phyloP scores from a whole-genome alignment of 1,284 basidiomycete genomes.

The Puccinia novopanici region DNA sequence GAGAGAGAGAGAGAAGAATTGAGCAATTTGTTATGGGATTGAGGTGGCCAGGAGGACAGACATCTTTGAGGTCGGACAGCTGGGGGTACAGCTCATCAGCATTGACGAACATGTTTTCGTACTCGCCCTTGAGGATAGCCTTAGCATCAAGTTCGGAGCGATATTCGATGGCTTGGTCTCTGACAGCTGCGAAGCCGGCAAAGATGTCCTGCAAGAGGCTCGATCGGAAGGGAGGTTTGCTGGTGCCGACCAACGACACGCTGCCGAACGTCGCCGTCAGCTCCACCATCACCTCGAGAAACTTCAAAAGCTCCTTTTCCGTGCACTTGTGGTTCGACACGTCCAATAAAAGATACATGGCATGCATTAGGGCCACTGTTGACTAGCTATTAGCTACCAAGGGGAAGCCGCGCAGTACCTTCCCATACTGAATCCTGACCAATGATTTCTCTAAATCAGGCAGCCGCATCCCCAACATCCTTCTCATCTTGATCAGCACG shows the following conservation, averaged over 20 bases:
- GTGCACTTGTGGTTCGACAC: conserved; percentile 19
- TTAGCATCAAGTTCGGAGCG: conserved; percentile 52
- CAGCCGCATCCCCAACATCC: conserved; percentile 11
- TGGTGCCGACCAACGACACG: background rate
- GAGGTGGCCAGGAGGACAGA: background rate
- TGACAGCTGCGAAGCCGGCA: conserved; percentile 50
- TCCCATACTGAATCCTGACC: conserved; percentile 57
- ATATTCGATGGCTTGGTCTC: conserved; percentile 48
- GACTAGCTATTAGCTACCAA: background rate
- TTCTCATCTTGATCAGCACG: conserved; percentile 45
- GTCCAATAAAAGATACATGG: background rate
- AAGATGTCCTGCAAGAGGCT: conserved; percentile 54
- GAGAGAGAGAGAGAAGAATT: background rate
- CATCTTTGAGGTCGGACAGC: conserved; percentile 33
- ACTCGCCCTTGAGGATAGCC: conserved; percentile 51
- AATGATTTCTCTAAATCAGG: conserved; percentile 58
- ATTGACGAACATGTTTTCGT: conserved; percentile 30
- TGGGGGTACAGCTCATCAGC: conserved; percentile 39
- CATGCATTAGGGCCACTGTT: background rate
- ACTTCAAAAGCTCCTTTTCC: conserved; percentile 36
- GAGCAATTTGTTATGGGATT: background rate
- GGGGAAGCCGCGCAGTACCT: conserved; percentile 20
- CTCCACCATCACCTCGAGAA: conserved; percentile 54
- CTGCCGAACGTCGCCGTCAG: conserved; percentile 53
- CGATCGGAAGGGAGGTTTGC: conserved; percentile 24